Base-by-base conservation (phyloP, 345 rosid species). In the Salix udensis region DNA sequence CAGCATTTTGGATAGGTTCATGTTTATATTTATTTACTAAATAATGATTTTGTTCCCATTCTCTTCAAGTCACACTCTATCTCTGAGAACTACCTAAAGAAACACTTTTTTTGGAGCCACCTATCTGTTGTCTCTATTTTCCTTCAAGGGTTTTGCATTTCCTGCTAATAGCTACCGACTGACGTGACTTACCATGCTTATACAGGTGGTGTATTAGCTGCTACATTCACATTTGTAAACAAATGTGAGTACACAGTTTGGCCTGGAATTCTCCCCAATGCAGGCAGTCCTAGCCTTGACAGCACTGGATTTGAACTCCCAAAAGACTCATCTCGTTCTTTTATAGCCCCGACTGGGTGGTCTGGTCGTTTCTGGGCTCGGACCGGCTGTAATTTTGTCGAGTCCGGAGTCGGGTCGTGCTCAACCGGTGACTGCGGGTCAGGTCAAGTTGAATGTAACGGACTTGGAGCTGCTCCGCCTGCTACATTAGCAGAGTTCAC, bases 401-500 rank as follows among this genome's bases (percentile, higher is more conserved):
- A 78, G 11, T 78, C 79, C 6, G 81, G 81, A 10, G 55, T 81
- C n/a, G 84, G 84, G 12, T 31, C 70, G 5, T 82, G 84, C 62
- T 65, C 40, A 6, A 82, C 84, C 44, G 84, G 79, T 6, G 84
- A 82, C 70, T 82, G 84, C 55, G 84, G 84, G 11, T 82, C 84
- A 36, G 84, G 84, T 7, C 81, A 52, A 19, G 73, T 82, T 7
- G 84, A 82, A 55, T 82, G 84, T 68, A 74, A 77, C 46, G 84
- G 84, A 0, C 78, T 74, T 36, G 84, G 84, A n/a, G 84, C 84
- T 9, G 75, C 79, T 7, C 84, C 84, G 3, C 84, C 84, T 5
- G 84, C 84, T 6, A 82, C 84, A 18, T 73, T 82, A 6, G 84
- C 81, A 1, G 84, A 82, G 81, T 82, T 82, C 74, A 82, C 84